Percentiles rank a stretch among this genome's conserved stretches.
These are phyloP conservation scores for Pyrenochaeta sp. DNA, from an alignment of 2,329 filamentous ascomycete genomes.

Conservation along the genomic window DNA sequence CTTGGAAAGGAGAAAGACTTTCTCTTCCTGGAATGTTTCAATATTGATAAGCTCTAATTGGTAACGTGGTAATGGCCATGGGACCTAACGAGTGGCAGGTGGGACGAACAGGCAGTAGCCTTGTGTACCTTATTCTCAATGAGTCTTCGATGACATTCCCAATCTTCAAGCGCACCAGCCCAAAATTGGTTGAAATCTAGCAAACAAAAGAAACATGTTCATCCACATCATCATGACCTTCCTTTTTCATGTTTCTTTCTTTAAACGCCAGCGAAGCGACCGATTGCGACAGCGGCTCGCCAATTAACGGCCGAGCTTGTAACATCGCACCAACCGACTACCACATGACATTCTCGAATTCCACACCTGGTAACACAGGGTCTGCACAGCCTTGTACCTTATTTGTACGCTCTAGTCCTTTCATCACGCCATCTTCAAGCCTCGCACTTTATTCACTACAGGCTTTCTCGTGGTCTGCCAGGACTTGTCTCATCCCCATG, in stretches of 20 bases:
- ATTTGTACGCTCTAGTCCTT: neutral
- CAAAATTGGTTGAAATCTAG: neutral
- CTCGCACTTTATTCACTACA: neutral
- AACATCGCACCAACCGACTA: neutral
- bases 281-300: neutral
- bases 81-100: conserved; percentile 23
- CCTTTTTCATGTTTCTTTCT: neutral
- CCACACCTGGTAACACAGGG: neutral
- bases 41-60: conserved; percentile 30
- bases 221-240: neutral
- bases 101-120: conserved; percentile 13
- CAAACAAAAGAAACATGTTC: conserved; percentile 6
- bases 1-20: conserved; percentile 12
- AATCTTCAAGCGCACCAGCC: neutral
- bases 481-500: neutral
- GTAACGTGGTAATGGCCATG: conserved; percentile 20
- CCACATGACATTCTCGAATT: conserved; percentile 5
- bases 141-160: conserved; percentile 2
- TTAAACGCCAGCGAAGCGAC: neutral
- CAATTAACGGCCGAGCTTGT: neutral
- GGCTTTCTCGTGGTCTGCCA: neutral
- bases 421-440: conserved; percentile 1
- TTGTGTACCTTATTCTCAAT: conserved; percentile 14
- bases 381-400: conserved; percentile 8
- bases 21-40: conserved; percentile 25